Conservation (phyloP, 371 early-diverging fungal genomes). For the Mortierella sp. region DNA sequence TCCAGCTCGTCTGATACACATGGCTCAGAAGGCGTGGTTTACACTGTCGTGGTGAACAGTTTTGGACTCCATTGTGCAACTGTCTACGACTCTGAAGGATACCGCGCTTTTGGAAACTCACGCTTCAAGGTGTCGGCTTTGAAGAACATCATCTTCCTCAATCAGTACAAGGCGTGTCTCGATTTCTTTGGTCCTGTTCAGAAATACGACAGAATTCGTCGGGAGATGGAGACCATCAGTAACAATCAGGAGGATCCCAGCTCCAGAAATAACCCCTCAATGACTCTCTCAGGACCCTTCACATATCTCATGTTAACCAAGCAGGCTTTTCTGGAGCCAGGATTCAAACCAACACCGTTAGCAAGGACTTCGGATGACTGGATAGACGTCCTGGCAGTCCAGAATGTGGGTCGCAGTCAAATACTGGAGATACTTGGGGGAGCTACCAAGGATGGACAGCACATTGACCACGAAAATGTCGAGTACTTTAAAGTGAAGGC, state of each 20-base stretch:
- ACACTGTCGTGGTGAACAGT: constrained; percentile 39
- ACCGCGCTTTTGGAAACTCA: constrained; percentile 23
- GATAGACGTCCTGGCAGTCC: constrained; percentile 40
- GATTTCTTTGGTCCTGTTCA: constrained; percentile 30
- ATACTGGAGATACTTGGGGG: constrained; percentile 23
- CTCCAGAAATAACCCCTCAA: constrained; percentile 2
- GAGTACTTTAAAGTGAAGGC: constrained; percentile 40
- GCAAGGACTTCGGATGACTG: constrained; percentile 43
- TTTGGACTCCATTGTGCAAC: constrained; percentile 45
- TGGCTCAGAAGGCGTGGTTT: constrained; percentile 7
- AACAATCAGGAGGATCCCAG: not conserved
- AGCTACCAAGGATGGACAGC: constrained; percentile 17
- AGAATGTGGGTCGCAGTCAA: constrained; percentile 24
- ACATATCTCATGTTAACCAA: constrained; percentile 41
- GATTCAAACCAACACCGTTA: constrained; percentile 33
- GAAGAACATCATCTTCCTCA: constrained; percentile 29
- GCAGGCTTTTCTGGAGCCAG: constrained; percentile 33
- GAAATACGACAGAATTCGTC: constrained; percentile 12
- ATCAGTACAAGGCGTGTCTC: constrained; percentile 26
- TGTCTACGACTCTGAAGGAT: constrained; percentile 30
- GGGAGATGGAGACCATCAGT: not conserved
- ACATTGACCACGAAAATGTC: constrained; percentile 20
- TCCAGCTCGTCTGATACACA: not conserved
- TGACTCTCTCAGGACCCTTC: constrained; percentile 24
- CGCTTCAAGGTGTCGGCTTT: constrained; percentile 35